Evolutionary conservation across 2,329 filamentous ascomycete genomes (phyloP).

Genomic region (Aspergillus sp.): DNA sequence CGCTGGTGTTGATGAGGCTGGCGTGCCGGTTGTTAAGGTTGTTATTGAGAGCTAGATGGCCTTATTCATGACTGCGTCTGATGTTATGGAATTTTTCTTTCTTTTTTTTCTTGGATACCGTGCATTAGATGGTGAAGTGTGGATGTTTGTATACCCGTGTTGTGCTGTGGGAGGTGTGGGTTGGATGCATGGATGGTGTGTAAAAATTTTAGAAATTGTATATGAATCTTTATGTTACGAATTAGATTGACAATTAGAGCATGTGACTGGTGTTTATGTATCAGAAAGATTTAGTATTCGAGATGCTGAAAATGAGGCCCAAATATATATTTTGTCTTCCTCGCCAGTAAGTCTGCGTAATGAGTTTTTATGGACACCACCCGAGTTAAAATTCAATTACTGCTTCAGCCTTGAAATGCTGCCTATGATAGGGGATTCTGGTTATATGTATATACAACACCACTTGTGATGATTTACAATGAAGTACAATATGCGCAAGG

Average conservation of each 20-base stretch:
- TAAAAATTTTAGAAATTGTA: not conserved
- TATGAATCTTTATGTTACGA: not conserved
- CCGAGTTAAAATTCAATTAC: too few species aligned
- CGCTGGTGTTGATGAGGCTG: conserved; percentile 52
- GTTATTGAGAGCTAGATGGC: conserved; percentile 39
- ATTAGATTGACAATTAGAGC: not conserved
- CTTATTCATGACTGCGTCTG: too few species aligned
- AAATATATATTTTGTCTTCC: not conserved
- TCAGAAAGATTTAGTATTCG: too few species aligned
- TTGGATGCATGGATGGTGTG: too few species aligned
- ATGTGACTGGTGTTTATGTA: not conserved
- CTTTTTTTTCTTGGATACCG: not conserved
- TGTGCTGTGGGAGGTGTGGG: too few species aligned
- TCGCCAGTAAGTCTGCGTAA: too few species aligned
- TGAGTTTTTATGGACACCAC: too few species aligned
- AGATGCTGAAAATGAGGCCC: not conserved
- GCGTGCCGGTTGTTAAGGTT: conserved; percentile 55
- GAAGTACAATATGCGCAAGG: too few species aligned
- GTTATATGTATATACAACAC: too few species aligned
- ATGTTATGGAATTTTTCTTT: not conserved
- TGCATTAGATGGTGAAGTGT: not conserved
- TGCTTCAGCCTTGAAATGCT: too few species aligned
- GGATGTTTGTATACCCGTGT: not conserved
- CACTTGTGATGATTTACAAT: too few species aligned
- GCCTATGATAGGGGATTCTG: too few species aligned